Evolutionary conservation across 306 rosid genomes (phyloP).

Genomic region (Coriaria nepalensis): DNA sequence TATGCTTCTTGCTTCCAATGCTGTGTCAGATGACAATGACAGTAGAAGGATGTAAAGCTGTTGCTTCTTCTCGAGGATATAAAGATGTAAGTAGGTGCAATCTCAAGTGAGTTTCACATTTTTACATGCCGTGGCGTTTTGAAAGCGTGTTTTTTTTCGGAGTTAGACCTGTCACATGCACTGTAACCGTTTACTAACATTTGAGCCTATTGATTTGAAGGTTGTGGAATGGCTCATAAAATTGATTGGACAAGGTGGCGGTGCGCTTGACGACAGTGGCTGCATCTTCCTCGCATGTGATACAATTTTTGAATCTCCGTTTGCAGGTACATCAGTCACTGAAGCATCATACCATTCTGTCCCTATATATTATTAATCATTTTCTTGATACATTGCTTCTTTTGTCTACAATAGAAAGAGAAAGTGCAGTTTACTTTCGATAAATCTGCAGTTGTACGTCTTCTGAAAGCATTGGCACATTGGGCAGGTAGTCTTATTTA

Average conservation of each 20-base stretch:
- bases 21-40: slow-evolving; percentile 72
- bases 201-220: slow-evolving; percentile 33
- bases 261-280: slow-evolving; percentile 36
- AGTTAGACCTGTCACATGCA: not conserved
- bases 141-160: not conserved
- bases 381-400: slow-evolving; percentile 11
- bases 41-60: slow-evolving; percentile 55
- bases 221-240: slow-evolving; percentile 62
- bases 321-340: slow-evolving; percentile 42
- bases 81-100: slow-evolving; percentile 44
- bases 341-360: slow-evolving; percentile 3
- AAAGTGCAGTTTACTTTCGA: slow-evolving; percentile 27
- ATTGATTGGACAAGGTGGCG: slow-evolving; percentile 30
- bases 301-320: slow-evolving; percentile 61
- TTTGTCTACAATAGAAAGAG: slow-evolving; percentile 41
- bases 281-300: slow-evolving; percentile 75
- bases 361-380: slow-evolving; percentile 9
- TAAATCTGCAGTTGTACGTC: slow-evolving; percentile 34
- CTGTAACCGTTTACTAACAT: not conserved
- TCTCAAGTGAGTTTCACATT: not conserved
- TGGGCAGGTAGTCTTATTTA: slow-evolving; percentile 55
- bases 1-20: slow-evolving; percentile 82
- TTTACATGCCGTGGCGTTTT: not conserved
- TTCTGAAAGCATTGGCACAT: slow-evolving; percentile 55
- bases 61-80: slow-evolving; percentile 59